Base-by-base conservation (phyloP, 2,329 filamentous ascomycete genomes). In the Pseudocercospora macadamiae region DNA sequence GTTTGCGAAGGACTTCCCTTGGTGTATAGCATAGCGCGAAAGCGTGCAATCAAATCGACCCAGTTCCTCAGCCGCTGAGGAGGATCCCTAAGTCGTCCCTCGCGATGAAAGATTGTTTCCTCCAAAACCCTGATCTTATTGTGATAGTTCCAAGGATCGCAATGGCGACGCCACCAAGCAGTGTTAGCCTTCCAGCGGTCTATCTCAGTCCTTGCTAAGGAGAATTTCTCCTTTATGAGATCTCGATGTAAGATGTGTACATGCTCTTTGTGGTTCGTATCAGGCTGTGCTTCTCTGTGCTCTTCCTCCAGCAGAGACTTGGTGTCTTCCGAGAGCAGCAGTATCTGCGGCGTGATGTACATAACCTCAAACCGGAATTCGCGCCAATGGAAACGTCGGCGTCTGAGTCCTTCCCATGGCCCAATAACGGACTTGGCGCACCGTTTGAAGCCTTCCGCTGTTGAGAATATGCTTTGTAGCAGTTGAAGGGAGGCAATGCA, bases 361-460 rank as follows among this genome's bases (percentile, higher is more conserved):
- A 12, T 36, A n/a, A 52, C 49, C 19, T 52, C 49, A 25, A 52
- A 52, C 3, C 49, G 26, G 30, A 52, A 14, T 14, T 52, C 49
- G 2, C 28, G 14, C 28, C 16, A 32, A 16, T 36, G 32, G 25
- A 52, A 52, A 5, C 21, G 19, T 10, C 49, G 26, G 14, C 23
- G 19, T 21, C 49, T 18, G 4, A 52, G 32, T 12, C 49, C 49
- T 23, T 52, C 49, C 49, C 49, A 52, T 3, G 49, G 19, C 4
- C 49, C 49, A 25, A 52, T 52, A 10, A 52, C 49, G 19, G 49
- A 21, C n/a, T 37, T 10, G 5, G 49, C 14, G 49, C 49, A 52
- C 8, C 49, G n/a, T 39, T 52, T 52, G 14, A 36, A 52, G 7
- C 49, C 49, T 52, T 52, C 30, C n/a, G 49, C 49, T 5, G 49